These are phyloP conservation scores for Cicer judaicum DNA, from an alignment of 306 rosid species.

Conservation along the genomic window DNA sequence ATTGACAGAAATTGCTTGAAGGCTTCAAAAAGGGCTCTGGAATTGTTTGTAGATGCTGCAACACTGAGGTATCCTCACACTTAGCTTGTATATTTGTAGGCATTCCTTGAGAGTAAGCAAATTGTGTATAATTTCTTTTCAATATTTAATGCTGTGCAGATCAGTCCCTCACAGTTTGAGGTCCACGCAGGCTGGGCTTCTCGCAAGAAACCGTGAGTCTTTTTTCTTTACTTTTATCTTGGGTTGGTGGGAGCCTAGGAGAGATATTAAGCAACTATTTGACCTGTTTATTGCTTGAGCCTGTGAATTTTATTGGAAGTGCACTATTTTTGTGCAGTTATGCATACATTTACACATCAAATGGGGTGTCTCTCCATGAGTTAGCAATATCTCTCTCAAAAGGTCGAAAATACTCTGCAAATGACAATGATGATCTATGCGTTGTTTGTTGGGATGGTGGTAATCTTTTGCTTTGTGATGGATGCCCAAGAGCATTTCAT, in stretches of 20 bases:
- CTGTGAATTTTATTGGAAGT: slow-evolving; percentile 41
- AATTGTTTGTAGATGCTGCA: slow-evolving; percentile 91
- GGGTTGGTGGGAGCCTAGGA: slow-evolving; percentile 32
- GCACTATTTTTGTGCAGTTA: slow-evolving; percentile 66
- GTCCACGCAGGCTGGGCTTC: slow-evolving; percentile 97
- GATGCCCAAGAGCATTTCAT: slow-evolving; percentile 98
- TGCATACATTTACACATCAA: slow-evolving; percentile 91
- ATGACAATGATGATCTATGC: slow-evolving; percentile 91
- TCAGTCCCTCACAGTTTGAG: slow-evolving; percentile 96
- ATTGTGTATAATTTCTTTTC: slow-evolving; percentile 35
- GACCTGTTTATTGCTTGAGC: slow-evolving; percentile 20
- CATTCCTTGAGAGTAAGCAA: slow-evolving; percentile 10
- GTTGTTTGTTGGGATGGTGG: slow-evolving; percentile 96
- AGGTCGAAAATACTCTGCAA: slow-evolving; percentile 81
- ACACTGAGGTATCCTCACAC: slow-evolving; percentile 62
- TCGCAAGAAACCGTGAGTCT: slow-evolving; percentile 91
- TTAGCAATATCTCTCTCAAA: slow-evolving; percentile 87
- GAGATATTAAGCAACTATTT: slow-evolving; percentile 43
- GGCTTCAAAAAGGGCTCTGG: slow-evolving; percentile 92
- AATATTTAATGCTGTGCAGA: slow-evolving; percentile 59
- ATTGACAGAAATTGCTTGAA: slow-evolving; percentile 83
- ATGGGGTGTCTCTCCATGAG: slow-evolving; percentile 96
- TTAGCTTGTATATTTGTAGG: slow-evolving; percentile 41
- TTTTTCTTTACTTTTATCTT: neutral
- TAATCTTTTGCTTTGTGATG: slow-evolving; percentile 91